A percentile compares a stretch with the other conserved stretches of the same genome.
Conservation (phyloP, 2,329 filamentous ascomycete species). For the Atkinsonella texensis region DNA sequence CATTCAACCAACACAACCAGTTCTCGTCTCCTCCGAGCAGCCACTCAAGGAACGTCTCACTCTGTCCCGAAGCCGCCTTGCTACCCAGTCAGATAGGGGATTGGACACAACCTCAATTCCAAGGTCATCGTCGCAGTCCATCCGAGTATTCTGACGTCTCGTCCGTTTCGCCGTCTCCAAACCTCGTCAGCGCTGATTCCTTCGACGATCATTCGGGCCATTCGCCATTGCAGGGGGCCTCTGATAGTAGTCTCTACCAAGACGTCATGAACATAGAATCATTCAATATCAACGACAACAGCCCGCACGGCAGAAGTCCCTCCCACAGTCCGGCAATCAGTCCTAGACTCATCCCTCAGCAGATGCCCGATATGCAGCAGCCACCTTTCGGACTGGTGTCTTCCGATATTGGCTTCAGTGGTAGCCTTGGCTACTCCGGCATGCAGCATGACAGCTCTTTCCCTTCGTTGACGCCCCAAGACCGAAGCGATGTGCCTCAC, state of each 20-base stretch:
- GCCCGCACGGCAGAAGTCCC: slow-evolving; percentile 65
- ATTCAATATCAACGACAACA: slow-evolving; percentile 70
- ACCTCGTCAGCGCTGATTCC: slow-evolving; percentile 62
- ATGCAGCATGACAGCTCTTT: slow-evolving; percentile 37
- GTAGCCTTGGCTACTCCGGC: slow-evolving; percentile 19
- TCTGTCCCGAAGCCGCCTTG: slow-evolving; percentile 46
- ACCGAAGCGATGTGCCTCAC: slow-evolving; percentile 50
- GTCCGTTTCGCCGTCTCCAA: slow-evolving; percentile 74
- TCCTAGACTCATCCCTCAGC: slow-evolving; percentile 46
- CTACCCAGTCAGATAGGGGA: slow-evolving; percentile 38
- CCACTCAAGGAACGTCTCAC: slow-evolving; percentile 44
- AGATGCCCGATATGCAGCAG: slow-evolving; percentile 40
- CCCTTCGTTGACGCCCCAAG: slow-evolving; percentile 35
- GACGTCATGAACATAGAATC: slow-evolving; percentile 66
- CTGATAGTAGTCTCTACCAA: slow-evolving; percentile 62
- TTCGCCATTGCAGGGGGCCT: slow-evolving; percentile 68
- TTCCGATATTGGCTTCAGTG: slow-evolving; percentile 26
- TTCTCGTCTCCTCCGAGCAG: slow-evolving; percentile 37
- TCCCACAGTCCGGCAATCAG: slow-evolving; percentile 62
- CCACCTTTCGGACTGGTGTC: slow-evolving; percentile 30
- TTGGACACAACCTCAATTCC: slow-evolving; percentile 52
- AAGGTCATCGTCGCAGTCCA: slow-evolving; percentile 68
- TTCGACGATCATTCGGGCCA: slow-evolving; percentile 64
- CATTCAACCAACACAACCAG: slow-evolving; percentile 43
- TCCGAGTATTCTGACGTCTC: slow-evolving; percentile 93